Conservation (phyloP, 768 basidiomycete species). For the Suillus alpinus region DNA sequence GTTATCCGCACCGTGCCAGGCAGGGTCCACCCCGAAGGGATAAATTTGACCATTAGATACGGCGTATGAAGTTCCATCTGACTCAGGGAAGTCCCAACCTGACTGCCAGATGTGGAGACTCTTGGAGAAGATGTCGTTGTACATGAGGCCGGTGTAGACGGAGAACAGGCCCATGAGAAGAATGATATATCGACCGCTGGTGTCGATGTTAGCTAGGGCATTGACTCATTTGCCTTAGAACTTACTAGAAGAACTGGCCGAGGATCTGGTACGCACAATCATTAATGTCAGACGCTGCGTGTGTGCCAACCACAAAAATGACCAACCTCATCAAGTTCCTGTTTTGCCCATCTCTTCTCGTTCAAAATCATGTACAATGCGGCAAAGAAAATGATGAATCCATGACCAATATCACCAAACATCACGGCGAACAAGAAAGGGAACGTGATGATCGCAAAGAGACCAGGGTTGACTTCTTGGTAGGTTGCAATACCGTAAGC, state of each 20-base stretch:
- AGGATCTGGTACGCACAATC: conserved; percentile 51
- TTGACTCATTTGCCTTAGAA: conserved; percentile 18
- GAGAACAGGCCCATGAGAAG: conserved; percentile 98
- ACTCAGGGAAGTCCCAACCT: conserved; percentile 76
- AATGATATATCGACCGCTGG: conserved; percentile 96
- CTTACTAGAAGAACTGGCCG: conserved; percentile 91
- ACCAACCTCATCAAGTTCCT: conserved; percentile 71
- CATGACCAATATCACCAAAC: conserved; percentile 99
- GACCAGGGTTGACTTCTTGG: conserved; percentile 94
- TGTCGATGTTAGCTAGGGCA: conserved; percentile 21
- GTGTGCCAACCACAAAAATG: conserved; percentile 2
- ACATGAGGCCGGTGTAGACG: conserved; percentile 94
- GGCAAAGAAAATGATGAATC: conserved; percentile 71
- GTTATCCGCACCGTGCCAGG: conserved; percentile 94
- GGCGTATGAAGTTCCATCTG: conserved; percentile 44
- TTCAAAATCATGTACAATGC: conserved; percentile 82
- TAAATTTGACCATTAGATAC: conserved; percentile 70
- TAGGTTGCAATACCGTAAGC: conserved; percentile 93
- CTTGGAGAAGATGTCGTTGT: conserved; percentile 99
- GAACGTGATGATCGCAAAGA: conserved; percentile 91
- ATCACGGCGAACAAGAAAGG: conserved; percentile 99
- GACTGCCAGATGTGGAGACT: conserved; percentile 84
- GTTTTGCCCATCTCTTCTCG: conserved; percentile 78
- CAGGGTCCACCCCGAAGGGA: conserved; percentile 91
- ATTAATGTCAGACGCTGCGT: background rate